Base-by-base conservation (phyloP, 208 protist species). In the Lotmaria passim region DNA sequence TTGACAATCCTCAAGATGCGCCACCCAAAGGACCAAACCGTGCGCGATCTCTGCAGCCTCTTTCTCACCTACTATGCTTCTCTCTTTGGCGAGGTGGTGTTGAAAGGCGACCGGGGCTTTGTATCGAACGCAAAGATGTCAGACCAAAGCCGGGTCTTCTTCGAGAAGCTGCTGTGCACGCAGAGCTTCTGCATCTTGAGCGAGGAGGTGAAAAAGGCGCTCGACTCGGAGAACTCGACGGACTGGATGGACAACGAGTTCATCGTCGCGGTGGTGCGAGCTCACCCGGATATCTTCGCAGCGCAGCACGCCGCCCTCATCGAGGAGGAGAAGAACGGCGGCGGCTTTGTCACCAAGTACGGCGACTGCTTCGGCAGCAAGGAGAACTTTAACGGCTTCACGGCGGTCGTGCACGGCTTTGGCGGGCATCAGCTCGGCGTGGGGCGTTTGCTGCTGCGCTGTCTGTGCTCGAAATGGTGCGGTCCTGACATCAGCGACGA, bases 241-340 rank as follows among this genome's bases (percentile, higher is more conserved):
- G 59, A 82, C 26, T 94, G 89, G 86, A 78, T 94, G 77, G 82
- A 94, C 56, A 94, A 94, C 68, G 86, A 92, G 68, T 94, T 94
- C 60, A 90, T 90, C 60, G 89, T 94, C 14, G 86, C 86, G 15
- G 72, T 78, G n/a, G 81, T 94, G 7, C 86, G 86, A 8, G 76
- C 69, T 1, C 82, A 92, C 36, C 67, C 78, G 2, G 63, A 76
- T n/a, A 11, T 87, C 8, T 90, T 83, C 43, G 76, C 83, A 0
- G 31, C 14, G 0, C 89, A 91, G 15, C 82, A 92, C 62, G 64
- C 78, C 31, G 61, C 78, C 31, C 80, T 94, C 10, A 65, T 89
- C 17, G 26, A 53, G 7, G 86, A 92, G 55, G 89, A 92, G 57
- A 78, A 81, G 52, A 65, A 83, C 28, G 89, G 86, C 8, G 83